A percentile compares a stretch with the other conserved stretches of the same genome.
Conservation (phyloP, 2,329 filamentous ascomycete species). For the Alternaria infectoria region DNA sequence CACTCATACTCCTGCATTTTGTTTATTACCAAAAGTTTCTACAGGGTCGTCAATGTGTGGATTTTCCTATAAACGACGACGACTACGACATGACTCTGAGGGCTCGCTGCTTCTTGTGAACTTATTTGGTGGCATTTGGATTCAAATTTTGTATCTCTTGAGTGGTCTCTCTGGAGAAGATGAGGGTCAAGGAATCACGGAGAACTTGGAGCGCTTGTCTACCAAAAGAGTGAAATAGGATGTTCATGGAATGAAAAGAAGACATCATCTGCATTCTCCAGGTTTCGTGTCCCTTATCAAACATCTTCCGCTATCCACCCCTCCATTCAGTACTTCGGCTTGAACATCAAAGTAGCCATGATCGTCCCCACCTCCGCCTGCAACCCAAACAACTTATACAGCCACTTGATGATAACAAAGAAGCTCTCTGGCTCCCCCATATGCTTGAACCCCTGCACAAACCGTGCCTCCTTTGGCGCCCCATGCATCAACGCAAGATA, state of each 20-base stretch:
- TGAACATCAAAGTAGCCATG: slow-evolving; percentile 56
- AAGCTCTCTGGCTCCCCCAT: slow-evolving; percentile 61
- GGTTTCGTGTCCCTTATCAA: not conserved
- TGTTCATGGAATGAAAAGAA: not conserved
- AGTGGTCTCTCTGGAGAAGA: not conserved
- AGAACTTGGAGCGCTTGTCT: not conserved
- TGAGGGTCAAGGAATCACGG: not conserved
- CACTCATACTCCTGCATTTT: too few relatives aligned
- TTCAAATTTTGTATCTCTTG: not conserved
- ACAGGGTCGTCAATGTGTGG: too few relatives aligned
- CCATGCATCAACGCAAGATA: slow-evolving; percentile 62
- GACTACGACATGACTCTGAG: not conserved
- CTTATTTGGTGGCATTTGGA: not conserved
- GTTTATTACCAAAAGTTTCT: too few relatives aligned
- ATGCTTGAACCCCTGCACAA: slow-evolving; percentile 54
- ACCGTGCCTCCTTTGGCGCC: slow-evolving; percentile 59
- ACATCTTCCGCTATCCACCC: not conserved
- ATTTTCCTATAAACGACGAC: not conserved
- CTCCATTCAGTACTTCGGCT: slow-evolving; percentile 49
- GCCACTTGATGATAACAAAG: slow-evolving; percentile 56
- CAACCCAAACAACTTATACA: slow-evolving; percentile 57
- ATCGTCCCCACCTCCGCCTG: slow-evolving; percentile 51
- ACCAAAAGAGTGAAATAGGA: not conserved
- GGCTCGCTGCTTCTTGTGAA: not conserved
- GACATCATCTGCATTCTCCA: not conserved